Evolutionary conservation across 768 basidiomycete species (phyloP).

Genomic region (Macrolepiota fuliginosa): DNA sequence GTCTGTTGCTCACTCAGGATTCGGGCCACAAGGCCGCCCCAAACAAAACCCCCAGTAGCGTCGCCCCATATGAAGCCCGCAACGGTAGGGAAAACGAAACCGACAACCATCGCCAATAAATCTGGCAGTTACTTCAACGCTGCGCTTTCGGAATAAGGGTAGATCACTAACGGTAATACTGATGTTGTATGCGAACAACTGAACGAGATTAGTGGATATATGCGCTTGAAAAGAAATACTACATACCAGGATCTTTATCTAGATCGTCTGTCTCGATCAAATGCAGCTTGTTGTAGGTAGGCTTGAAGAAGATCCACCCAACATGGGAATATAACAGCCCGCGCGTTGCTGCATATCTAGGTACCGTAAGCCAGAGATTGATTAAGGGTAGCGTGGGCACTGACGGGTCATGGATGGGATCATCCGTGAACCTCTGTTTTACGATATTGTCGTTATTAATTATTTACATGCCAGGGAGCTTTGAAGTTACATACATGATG

Average conservation of each 20-base stretch:
- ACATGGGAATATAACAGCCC: constrained; percentile 78
- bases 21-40: constrained; percentile 65
- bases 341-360: constrained; percentile 68
- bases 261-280: constrained; percentile 69
- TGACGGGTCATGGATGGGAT: constrained; percentile 66
- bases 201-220: constrained; percentile 1
- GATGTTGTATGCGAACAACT: constrained; percentile 74
- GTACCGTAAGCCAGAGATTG: background rate
- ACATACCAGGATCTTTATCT: constrained; percentile 63
- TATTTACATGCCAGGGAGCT: constrained; percentile 5
- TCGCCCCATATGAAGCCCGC: constrained; percentile 64
- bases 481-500: constrained; percentile 55
- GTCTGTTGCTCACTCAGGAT: constrained; percentile 46
- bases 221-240: background rate
- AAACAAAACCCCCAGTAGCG: constrained; percentile 63
- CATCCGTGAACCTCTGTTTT: constrained; percentile 63
- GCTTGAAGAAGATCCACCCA: constrained; percentile 86
- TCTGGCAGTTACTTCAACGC: constrained; percentile 32
- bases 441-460: background rate
- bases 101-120: constrained; percentile 55
- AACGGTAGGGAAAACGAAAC: constrained; percentile 54
- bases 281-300: constrained; percentile 58
- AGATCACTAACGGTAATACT: constrained; percentile 49
- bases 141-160: background rate
- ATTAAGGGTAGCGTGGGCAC: constrained; percentile 17